phyloP scores from a whole-genome alignment of 73 alveolate species.

The Breviolum minutum region DNA sequence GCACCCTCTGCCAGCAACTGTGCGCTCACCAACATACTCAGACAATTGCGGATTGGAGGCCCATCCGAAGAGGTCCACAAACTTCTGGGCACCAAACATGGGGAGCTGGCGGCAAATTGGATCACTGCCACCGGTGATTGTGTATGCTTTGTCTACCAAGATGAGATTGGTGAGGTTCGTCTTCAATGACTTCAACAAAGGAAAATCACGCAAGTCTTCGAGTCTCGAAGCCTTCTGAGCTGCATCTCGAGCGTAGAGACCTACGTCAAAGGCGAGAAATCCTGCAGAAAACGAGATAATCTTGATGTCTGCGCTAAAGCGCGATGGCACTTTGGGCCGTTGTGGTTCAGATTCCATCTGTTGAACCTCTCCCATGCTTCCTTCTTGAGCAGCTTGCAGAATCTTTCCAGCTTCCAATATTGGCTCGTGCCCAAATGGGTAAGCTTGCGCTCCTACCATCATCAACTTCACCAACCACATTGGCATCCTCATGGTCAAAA shows the following conservation, averaged over 20 bases:
- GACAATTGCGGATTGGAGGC: slow-evolving; percentile 22
- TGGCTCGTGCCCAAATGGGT: background rate
- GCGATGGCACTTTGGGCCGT: slow-evolving; percentile 12
- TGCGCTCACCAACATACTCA: slow-evolving; percentile 17
- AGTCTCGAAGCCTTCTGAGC: slow-evolving; percentile 12
- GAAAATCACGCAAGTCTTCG: background rate
- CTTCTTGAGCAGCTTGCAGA: background rate
- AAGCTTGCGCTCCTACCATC: background rate
- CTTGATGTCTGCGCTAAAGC: slow-evolving; percentile 1
- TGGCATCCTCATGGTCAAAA: too few species aligned
- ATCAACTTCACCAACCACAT: too few species aligned
- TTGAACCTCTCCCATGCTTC: background rate
- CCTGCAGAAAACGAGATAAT: background rate
- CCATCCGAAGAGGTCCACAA: slow-evolving; percentile 35
- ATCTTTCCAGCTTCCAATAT: background rate
- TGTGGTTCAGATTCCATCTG: slow-evolving; percentile 16
- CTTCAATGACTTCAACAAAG: background rate
- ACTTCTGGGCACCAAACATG: slow-evolving; percentile 51
- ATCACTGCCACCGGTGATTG: slow-evolving; percentile 40
- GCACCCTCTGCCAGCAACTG: slow-evolving; percentile 38
- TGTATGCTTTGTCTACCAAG: background rate
- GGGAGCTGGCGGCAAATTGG: slow-evolving; percentile 43
- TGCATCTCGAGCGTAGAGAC: slow-evolving; percentile 31
- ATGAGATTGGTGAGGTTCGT: background rate
- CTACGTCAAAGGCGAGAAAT: background rate